These are phyloP conservation scores for Hydnum rufescens DNA, from an alignment of 768 basidiomycete species.

Conservation along the genomic window DNA sequence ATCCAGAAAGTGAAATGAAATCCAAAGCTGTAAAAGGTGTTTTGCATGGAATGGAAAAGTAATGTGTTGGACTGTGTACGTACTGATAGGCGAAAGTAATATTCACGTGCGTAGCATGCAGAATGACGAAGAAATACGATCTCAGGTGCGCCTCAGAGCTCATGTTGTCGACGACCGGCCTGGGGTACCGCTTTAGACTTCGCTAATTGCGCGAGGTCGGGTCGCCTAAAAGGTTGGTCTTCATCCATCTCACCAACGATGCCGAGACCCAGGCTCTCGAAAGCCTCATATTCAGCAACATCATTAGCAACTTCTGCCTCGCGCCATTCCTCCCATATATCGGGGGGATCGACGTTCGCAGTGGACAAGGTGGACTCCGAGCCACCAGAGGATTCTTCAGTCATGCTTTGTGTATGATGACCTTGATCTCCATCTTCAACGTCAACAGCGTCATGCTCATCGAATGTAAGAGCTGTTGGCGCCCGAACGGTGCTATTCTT, in stretches of 20 bases:
- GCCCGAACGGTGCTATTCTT: background rate
- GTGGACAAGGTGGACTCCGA: background rate
- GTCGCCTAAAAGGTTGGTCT: background rate
- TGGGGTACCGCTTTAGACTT: no score
- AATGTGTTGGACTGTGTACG: no score
- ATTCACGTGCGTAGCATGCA: no score
- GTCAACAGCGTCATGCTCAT: background rate
- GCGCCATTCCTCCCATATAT: background rate
- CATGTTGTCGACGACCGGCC: no score
- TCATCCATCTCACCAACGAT: background rate
- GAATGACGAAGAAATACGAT: no score
- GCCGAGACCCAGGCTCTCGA: background rate
- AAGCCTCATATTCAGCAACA: background rate
- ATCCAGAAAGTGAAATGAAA: no score
- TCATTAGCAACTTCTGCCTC: background rate
- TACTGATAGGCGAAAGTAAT: no score
- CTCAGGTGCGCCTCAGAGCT: no score
- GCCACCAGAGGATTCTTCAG: background rate
- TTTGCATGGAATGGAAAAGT: no score
- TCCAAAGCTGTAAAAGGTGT: no score
- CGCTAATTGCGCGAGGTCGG: no score
- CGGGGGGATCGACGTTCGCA: background rate
- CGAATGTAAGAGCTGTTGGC: background rate
- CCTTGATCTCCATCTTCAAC: background rate
- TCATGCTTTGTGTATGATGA: no score